A percentile compares a stretch with the other conserved stretches of the same genome.
These are phyloP conservation scores for Tetrastigma voinierianum DNA, from an alignment of 164 flowering plant genomes.

Conservation along the genomic window DNA sequence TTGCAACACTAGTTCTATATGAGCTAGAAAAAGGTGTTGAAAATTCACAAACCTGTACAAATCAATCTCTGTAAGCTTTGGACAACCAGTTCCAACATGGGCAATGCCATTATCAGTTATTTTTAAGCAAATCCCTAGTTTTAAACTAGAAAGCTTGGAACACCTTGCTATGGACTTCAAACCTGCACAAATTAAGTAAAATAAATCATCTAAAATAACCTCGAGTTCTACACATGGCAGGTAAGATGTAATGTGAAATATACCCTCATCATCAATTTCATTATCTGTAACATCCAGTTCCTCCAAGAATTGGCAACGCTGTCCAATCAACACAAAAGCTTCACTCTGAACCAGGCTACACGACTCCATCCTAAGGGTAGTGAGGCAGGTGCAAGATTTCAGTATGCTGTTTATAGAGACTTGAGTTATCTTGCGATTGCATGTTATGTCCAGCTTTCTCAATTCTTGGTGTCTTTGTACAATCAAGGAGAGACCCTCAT, in stretches of 20 bases:
- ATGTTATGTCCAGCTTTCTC: slow-evolving; percentile 30
- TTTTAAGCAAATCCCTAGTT: slow-evolving; percentile 25
- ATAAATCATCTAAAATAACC: neutral
- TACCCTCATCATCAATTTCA: slow-evolving; percentile 28
- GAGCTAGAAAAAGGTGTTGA: neutral
- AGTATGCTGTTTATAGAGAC: slow-evolving; percentile 20
- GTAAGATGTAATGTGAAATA: neutral
- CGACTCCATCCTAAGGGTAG: slow-evolving; percentile 29
- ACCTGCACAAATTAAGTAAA: slow-evolving; percentile 11
- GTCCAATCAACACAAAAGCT: slow-evolving; percentile 28
- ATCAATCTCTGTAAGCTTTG: slow-evolving; percentile 25
- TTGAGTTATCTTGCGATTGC: slow-evolving; percentile 33
- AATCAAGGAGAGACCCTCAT: slow-evolving; percentile 26
- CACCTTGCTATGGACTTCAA: slow-evolving; percentile 24
- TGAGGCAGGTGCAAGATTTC: slow-evolving; percentile 22
- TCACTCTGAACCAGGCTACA: slow-evolving; percentile 22
- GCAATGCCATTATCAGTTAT: slow-evolving; percentile 23
- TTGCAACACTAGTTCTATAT: too few relatives aligned
- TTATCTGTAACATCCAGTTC: slow-evolving; percentile 29
- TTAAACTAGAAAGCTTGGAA: slow-evolving; percentile 15
- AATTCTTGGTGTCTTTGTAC: slow-evolving; percentile 17
- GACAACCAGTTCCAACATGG: slow-evolving; percentile 18
- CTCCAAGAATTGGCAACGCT: slow-evolving; percentile 18
- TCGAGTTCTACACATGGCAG: neutral
- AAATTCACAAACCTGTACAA: slow-evolving; percentile 23